A percentile compares a stretch with the other conserved stretches of the same genome.
These are phyloP conservation scores for Wickerhamomyces alni DNA, from an alignment of 805 yeast genomes.

Conservation along the genomic window DNA sequence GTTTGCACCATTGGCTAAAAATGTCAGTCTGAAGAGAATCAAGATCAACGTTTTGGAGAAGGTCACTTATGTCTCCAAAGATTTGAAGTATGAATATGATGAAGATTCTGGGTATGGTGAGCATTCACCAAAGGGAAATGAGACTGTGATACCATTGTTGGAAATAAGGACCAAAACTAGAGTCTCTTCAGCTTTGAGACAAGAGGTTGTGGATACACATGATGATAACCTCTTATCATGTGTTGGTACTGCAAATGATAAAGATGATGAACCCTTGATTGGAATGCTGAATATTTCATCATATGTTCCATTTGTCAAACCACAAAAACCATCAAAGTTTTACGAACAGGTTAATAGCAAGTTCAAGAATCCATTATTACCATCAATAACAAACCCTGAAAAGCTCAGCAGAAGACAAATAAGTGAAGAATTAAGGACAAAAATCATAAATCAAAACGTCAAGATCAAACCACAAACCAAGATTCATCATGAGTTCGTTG, in stretches of 20 bases:
- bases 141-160: constrained; percentile 50
- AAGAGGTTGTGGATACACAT: constrained; percentile 50
- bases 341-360: background rate
- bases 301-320: constrained; percentile 17
- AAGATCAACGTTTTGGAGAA: constrained; percentile 63
- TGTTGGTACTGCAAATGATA: constrained; percentile 19
- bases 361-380: constrained; percentile 1
- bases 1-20: constrained; percentile 59
- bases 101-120: constrained; percentile 18
- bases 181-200: constrained; percentile 40
- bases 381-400: background rate
- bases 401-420: constrained; percentile 1
- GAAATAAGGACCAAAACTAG: constrained; percentile 57
- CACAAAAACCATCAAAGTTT: constrained; percentile 7
- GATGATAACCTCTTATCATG: constrained; percentile 58
- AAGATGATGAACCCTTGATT: constrained; percentile 10
- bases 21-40: constrained; percentile 54
- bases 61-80: constrained; percentile 55
- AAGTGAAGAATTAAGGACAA: constrained; percentile 7
- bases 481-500: constrained; percentile 11
- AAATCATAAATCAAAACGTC: constrained; percentile 8
- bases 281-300: constrained; percentile 16
- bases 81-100: constrained; percentile 47
- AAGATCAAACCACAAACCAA: constrained; percentile 8
- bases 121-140: constrained; percentile 23